phyloP scores from a whole-genome alignment of 2,329 filamentous ascomycete genomes.

The Venturia nashicola region DNA sequence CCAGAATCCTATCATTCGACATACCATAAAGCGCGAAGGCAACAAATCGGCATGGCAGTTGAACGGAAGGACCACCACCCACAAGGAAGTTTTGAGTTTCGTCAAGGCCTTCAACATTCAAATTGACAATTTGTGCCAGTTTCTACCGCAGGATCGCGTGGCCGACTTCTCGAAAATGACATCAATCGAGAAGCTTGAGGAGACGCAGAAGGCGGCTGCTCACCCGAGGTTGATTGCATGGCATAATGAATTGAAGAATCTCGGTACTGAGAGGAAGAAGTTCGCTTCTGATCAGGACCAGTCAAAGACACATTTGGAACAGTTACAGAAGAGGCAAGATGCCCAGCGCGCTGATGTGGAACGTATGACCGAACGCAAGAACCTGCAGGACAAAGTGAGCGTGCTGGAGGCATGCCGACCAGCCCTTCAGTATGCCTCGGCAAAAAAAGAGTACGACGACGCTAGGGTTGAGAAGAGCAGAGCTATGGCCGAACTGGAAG shows the following conservation, averaged over 20 bases:
- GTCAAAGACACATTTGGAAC: conserved; percentile 51
- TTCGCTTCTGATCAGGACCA: conserved; percentile 45
- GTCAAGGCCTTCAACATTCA: conserved; percentile 72
- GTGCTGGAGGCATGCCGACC: conserved; percentile 55
- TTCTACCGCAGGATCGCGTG: conserved; percentile 89
- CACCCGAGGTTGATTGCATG: conserved; percentile 66
- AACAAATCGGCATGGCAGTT: conserved; percentile 72
- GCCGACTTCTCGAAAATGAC: conserved; percentile 82
- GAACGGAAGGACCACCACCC: conserved; percentile 49
- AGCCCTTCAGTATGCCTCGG: conserved; percentile 50
- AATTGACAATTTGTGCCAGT: conserved; percentile 95
- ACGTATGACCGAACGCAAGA: conserved; percentile 62
- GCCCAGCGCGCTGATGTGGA: conserved; percentile 72
- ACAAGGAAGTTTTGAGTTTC: conserved; percentile 54
- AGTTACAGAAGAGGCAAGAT: conserved; percentile 60
- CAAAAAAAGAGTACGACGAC: conserved; percentile 34
- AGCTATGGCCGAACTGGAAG: conserved; percentile 44
- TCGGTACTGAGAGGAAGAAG: conserved; percentile 58
- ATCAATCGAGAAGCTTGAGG: conserved; percentile 67
- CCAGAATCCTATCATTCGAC: conserved; percentile 60
- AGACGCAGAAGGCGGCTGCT: conserved; percentile 82
- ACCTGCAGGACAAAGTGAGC: conserved; percentile 51
- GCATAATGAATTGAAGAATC: conserved; percentile 61
- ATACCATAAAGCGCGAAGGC: conserved; percentile 69
- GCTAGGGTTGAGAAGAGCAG: conserved; percentile 44